Conservation (phyloP, 139 green algal genomes). For the Prasinococcaceae sp. region DNA sequence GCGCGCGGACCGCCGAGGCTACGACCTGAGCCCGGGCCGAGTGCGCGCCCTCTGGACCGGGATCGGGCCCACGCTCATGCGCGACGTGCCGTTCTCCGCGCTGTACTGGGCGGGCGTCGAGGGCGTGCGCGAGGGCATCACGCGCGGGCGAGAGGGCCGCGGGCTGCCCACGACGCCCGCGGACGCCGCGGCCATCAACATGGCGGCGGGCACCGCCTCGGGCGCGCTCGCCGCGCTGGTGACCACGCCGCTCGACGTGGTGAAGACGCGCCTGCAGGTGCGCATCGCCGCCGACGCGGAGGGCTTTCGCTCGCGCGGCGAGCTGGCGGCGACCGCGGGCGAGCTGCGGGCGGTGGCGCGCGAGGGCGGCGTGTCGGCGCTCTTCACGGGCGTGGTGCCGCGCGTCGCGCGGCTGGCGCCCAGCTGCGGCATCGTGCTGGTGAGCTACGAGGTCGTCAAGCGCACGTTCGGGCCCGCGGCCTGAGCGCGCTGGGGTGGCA, state of each 20-base stretch:
- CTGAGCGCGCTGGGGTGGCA: too few relatives aligned
- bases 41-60: constrained; percentile 54
- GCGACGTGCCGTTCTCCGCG: constrained; percentile 86
- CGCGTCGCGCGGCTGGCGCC: constrained; percentile 53
- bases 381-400: constrained; percentile 63
- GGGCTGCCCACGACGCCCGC: neutral
- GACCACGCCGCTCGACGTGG: constrained; percentile 66
- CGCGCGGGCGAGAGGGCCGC: neutral
- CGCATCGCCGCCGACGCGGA: too few relatives aligned
- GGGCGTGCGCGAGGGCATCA: constrained; percentile 40
- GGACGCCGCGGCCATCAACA: neutral
- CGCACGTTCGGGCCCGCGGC: too few relatives aligned
- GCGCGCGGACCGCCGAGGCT: too few relatives aligned
- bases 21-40: too few relatives aligned
- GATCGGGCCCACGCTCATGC: constrained; percentile 54
- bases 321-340: too few relatives aligned
- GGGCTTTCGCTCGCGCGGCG: too few relatives aligned
- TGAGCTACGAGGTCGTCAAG: constrained; percentile 74
- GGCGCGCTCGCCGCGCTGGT: constrained; percentile 50
- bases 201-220: neutral
- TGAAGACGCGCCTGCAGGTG: constrained; percentile 48
- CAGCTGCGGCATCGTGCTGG: constrained; percentile 78
- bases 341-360: neutral
- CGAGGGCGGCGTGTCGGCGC: constrained; percentile 10
- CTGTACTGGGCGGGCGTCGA: constrained; percentile 87